A percentile compares a stretch with the other conserved stretches of the same genome.
These are phyloP conservation scores for Penicillium malachiteum DNA, from an alignment of 495 filamentous ascomycete species.

Conservation along the genomic window DNA sequence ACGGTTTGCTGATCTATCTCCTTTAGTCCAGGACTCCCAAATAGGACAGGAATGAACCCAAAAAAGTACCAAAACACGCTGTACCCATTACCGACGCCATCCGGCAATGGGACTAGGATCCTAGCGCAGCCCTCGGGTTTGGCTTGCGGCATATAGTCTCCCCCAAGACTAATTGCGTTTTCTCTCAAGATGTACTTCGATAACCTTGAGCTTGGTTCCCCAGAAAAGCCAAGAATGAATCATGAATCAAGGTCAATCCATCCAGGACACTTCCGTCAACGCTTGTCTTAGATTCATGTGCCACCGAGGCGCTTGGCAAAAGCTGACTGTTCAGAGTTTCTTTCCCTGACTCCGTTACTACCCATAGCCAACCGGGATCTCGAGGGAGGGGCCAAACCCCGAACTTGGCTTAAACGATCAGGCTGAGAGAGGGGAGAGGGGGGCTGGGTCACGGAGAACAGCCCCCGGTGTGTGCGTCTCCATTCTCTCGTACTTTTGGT, in stretches of 20 bases:
- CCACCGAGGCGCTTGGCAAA: conserved; percentile 13
- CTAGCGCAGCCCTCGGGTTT: background rate
- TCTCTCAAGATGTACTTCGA: background rate
- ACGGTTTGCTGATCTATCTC: too few species aligned
- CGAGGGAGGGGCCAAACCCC: conserved; percentile 12
- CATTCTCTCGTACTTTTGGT: conserved; percentile 12
- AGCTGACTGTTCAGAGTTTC: background rate
- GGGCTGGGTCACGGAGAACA: background rate
- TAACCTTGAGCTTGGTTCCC: background rate
- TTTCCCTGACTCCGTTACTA: conserved; percentile 7
- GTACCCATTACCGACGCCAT: too few species aligned
- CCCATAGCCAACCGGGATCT: conserved; percentile 15
- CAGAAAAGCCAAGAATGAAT: background rate
- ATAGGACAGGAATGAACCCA: background rate
- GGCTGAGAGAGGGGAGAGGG: conserved; percentile 2
- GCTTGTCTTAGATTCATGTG: conserved; percentile 17
- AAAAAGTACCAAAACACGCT: background rate
- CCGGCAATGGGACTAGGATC: background rate
- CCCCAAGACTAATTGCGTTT: background rate
- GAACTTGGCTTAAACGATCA: conserved; percentile 7
- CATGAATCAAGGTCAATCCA: background rate
- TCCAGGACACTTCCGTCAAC: background rate
- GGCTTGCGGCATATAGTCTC: background rate
- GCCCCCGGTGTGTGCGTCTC: background rate
- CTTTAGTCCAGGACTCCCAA: background rate